Base-by-base conservation (phyloP, 2,329 filamentous ascomycete species). In the Diaporthe longicolla region DNA sequence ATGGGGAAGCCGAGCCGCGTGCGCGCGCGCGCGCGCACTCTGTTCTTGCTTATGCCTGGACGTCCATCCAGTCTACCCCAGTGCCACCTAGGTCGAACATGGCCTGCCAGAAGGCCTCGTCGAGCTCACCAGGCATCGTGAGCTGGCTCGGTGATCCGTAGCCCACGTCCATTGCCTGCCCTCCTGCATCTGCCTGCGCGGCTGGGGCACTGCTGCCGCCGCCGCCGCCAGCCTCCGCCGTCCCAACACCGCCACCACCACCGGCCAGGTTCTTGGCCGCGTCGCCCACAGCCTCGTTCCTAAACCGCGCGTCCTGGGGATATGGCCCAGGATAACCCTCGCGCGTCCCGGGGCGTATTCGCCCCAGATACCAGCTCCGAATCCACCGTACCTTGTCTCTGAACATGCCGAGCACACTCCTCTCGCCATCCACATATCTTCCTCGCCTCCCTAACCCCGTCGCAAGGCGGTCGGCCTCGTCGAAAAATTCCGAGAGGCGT, bases 371-470 rank as follows among this genome's bases (percentile, higher is more conserved):
- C 84, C 84, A 86, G n/a, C 83, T 81, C 24, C 81, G 76, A 21
- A 85, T 82, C 84, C 84, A 85, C 1, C 81, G 78, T 8, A 84
- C 70, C 73, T 83, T 84, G 68, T 82, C 82, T 52, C 79, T 79
- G 43, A 81, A 82, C 57, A 81, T 80, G 1, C 78, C 71, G 70
- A 83, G 78, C 0, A 81, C 74, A 10, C 80, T 78, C 43, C 78
- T 80, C 3, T 79, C 81, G 2, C 82, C 81, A 15, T 81, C 78
- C 19, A 76, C 32, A 43, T 73, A 79, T 19, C 77, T 74, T 35
- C 74, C 73, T 3, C 65, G 55, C 40, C 75, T 78, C 76, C 65
- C 76, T 72, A 54, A 24, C 17, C 65, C 40, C 35, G 24, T 40
- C 19, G 35, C 50, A 8, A 55, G 43, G 19, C 29, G 79, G 76